A percentile compares a stretch with the other conserved stretches of the same genome.
phyloP scores from a whole-genome alignment of 805 yeast species.

The Wickerhamiella bombiphila region DNA sequence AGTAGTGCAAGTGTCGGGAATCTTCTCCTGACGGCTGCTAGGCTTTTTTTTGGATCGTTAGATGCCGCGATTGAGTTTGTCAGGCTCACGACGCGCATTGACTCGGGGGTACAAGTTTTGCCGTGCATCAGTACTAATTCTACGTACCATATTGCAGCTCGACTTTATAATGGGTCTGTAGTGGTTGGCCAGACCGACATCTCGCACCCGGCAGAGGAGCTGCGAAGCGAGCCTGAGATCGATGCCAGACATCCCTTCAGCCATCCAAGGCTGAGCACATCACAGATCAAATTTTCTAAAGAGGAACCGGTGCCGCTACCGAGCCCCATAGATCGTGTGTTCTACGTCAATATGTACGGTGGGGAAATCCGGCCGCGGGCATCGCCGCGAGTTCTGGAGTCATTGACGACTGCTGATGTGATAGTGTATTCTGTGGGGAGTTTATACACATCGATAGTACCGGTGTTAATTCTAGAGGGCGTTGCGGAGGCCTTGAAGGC shows the following conservation, averaged over 20 bases:
- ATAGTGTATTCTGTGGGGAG: constrained; percentile 76
- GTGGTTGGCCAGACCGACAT: constrained; percentile 89
- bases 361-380: constrained; percentile 72
- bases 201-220: constrained; percentile 50
- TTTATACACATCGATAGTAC: constrained; percentile 73
- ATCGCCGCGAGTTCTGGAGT: constrained; percentile 41
- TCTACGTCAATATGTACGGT: constrained; percentile 76
- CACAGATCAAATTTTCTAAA: constrained; percentile 63
- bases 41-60: constrained; percentile 69
- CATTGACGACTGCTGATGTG: constrained; percentile 35
- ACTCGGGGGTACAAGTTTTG: constrained; percentile 39
- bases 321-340: constrained; percentile 58
- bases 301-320: constrained; percentile 45
- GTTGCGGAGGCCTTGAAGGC: constrained; percentile 30
- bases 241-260: constrained; percentile 58
- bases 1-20: constrained; percentile 79
- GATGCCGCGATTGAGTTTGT: constrained; percentile 73
- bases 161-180: constrained; percentile 49
- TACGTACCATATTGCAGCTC: constrained; percentile 74
- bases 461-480: constrained; percentile 60
- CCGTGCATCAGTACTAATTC: constrained; percentile 79
- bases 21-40: constrained; percentile 63
- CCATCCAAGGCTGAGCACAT: constrained; percentile 60
- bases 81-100: constrained; percentile 46
- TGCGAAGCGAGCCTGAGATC: constrained; percentile 22